Evolutionary conservation across 441 rosid species (phyloP).

Genomic region (Capsella rubella): DNA sequence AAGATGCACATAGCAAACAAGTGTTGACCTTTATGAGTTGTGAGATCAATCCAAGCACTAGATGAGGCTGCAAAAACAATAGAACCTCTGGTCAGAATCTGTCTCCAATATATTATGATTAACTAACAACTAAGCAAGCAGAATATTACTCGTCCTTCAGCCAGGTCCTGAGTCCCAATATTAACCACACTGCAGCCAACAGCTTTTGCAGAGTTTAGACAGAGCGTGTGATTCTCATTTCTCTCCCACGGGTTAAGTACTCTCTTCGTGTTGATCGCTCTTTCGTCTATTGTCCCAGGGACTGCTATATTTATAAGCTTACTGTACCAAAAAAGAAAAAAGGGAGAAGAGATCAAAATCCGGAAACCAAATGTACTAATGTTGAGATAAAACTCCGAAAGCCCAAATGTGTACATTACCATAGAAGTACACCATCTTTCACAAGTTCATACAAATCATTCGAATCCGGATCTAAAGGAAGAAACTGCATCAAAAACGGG

Average conservation of each 20-base stretch:
- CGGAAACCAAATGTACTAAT: conserved; percentile 10
- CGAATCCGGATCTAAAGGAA: conserved; percentile 72
- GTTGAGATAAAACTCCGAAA: background rate
- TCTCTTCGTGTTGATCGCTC: conserved; percentile 71
- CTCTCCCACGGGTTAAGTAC: conserved; percentile 84
- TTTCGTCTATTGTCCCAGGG: conserved; percentile 80
- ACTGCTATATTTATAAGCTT: conserved; percentile 79
- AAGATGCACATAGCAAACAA: conserved; percentile 4
- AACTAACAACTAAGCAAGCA: conserved; percentile 30
- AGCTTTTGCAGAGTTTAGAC: conserved; percentile 84
- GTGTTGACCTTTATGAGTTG: conserved; percentile 71
- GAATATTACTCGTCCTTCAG: conserved; percentile 74
- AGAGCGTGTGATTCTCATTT: conserved; percentile 82
- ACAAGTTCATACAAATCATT: conserved; percentile 67
- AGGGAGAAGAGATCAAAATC: conserved; percentile 27
- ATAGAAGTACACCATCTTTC: conserved; percentile 77
- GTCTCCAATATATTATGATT: conserved; percentile 21
- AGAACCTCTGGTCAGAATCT: conserved; percentile 14
- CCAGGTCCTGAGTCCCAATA: conserved; percentile 71
- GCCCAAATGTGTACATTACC: conserved; percentile 49
- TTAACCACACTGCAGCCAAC: conserved; percentile 84
- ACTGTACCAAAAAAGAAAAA: conserved; percentile 49
- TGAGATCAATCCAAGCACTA: conserved; percentile 73
- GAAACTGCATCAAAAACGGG: conserved; percentile 69
- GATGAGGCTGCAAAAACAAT: conserved; percentile 65